Evolutionary conservation across 805 yeast genomes (phyloP), one percentile per base, ranked within the genome.

Genomic region (Blastobotrys terrestris): DNA sequence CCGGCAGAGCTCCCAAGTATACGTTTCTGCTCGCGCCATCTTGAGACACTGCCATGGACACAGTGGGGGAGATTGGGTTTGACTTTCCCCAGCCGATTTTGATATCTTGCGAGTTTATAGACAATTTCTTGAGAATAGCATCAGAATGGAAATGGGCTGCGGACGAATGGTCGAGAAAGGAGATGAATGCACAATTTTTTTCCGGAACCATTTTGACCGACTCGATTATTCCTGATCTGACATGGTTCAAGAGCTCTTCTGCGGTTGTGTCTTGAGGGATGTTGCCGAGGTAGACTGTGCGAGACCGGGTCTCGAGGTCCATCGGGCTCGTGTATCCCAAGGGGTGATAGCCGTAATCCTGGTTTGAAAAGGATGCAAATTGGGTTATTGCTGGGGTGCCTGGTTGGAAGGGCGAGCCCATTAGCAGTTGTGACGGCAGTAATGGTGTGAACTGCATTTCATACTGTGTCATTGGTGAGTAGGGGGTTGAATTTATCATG

Each of bases 1-100:
- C 83, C 55, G 83, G 81, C 52, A 92, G 74, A 57, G 83, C 83
- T 16, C 97, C 97, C 57, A 92, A 75, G 65, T 88, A 91, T 39
- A 92, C 96, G 65, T 92, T 91, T 73, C 99, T 81, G 8, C 97
- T 88, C 3, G 98, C 98, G 48, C 88, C 87, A 59, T 88, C 92
- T 57, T 87, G 80, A 53, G 83, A 81, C 52, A 94, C 89, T 15
- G 90, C 84, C 35, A 83, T 79, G 50, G 81, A 72, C 4, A 92
- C 91, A 5, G 85, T 76, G 1, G 95, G 86, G 54, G 81, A 82
- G 39, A 90, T 80, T 1, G 86, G 81, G 2, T 84, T 75, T 41
- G 89, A 81, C 59, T 85, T 85, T 18, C 96, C 97, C 98, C 98
- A 94, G 11, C 97, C 96, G 55, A 92, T 79, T 63, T 89, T 80